Percentiles rank a stretch among this genome's conserved stretches.
Conservation (phyloP, 2,329 filamentous ascomycete genomes). For the Trichophyton schoenleinii region DNA sequence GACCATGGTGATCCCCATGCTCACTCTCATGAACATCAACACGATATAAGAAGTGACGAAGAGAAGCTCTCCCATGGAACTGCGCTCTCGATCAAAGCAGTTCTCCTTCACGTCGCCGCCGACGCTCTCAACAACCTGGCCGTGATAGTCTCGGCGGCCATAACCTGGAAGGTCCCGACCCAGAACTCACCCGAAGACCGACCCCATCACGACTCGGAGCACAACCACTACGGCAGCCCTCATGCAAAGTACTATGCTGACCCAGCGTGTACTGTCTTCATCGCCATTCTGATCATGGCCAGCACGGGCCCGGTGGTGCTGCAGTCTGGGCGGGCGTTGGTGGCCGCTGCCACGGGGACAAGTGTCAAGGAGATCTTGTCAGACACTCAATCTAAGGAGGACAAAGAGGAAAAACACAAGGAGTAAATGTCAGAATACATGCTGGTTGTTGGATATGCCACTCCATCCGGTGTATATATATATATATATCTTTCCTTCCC, state of each 20-base stretch:
- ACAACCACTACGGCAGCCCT: not conserved
- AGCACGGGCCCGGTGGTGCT: conserved; percentile 9
- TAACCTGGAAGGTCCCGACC: conserved; percentile 46
- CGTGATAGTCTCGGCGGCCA: conserved; percentile 55
- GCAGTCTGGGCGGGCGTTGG: conserved; percentile 9
- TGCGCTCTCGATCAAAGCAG: conserved; percentile 21
- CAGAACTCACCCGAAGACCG: not conserved
- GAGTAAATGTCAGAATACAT: not conserved
- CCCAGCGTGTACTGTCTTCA: conserved; percentile 13
- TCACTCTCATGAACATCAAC: not conserved
- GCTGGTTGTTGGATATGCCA: too few relatives aligned
- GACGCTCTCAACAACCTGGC: conserved; percentile 67
- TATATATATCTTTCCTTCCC: too few relatives aligned
- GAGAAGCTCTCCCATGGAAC: conserved; percentile 1
- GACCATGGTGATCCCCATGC: not conserved
- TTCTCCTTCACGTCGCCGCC: conserved; percentile 57
- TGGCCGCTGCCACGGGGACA: not conserved
- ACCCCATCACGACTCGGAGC: not conserved
- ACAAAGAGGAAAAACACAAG: not conserved
- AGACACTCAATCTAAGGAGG: not conserved
- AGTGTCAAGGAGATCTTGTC: not conserved
- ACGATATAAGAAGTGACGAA: not conserved
- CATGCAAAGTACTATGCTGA: conserved; percentile 12
- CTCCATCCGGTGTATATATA: too few relatives aligned
- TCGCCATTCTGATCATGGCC: conserved; percentile 11